phyloP scores from a whole-genome alignment of 768 basidiomycete species.

The Mycena leptocephala region DNA sequence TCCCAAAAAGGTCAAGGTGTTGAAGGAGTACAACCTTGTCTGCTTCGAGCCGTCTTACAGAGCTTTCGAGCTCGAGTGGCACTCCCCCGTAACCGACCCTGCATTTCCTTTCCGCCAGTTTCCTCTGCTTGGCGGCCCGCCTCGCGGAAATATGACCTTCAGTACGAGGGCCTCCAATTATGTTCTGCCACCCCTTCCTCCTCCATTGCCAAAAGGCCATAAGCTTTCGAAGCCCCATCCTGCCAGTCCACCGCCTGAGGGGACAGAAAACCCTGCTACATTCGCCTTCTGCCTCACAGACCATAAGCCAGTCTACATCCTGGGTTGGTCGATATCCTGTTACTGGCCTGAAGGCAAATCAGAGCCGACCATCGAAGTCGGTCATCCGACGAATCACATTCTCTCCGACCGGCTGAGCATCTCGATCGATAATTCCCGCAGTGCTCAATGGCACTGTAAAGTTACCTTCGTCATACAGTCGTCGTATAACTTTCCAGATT shows the following conservation, averaged over 20 bases:
- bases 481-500: slow-evolving; percentile 36
- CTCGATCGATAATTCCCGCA: slow-evolving; percentile 32
- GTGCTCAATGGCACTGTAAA: slow-evolving; percentile 32
- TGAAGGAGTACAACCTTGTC: slow-evolving; percentile 29
- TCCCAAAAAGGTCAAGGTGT: slow-evolving; percentile 22
- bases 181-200: slow-evolving; percentile 14
- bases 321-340: slow-evolving; percentile 39
- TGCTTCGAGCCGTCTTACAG: slow-evolving; percentile 28
- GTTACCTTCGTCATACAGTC: slow-evolving; percentile 34
- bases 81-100: slow-evolving; percentile 31
- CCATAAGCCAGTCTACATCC: slow-evolving; percentile 31
- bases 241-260: background rate
- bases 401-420: slow-evolving; percentile 33
- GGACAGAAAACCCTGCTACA: slow-evolving; percentile 10
- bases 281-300: slow-evolving; percentile 24
- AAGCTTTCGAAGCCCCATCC: slow-evolving; percentile 12
- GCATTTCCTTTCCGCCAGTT: slow-evolving; percentile 18
- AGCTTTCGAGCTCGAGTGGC: slow-evolving; percentile 38
- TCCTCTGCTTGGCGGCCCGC: background rate
- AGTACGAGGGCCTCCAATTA: slow-evolving; percentile 4
- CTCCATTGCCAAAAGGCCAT: slow-evolving; percentile 2
- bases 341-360: slow-evolving; percentile 35
- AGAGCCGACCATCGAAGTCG: slow-evolving; percentile 32
- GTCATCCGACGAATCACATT: slow-evolving; percentile 31
- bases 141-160: slow-evolving; percentile 31